phyloP scores from a whole-genome alignment of 768 basidiomycete species.

The Tulasnella sp. region DNA sequence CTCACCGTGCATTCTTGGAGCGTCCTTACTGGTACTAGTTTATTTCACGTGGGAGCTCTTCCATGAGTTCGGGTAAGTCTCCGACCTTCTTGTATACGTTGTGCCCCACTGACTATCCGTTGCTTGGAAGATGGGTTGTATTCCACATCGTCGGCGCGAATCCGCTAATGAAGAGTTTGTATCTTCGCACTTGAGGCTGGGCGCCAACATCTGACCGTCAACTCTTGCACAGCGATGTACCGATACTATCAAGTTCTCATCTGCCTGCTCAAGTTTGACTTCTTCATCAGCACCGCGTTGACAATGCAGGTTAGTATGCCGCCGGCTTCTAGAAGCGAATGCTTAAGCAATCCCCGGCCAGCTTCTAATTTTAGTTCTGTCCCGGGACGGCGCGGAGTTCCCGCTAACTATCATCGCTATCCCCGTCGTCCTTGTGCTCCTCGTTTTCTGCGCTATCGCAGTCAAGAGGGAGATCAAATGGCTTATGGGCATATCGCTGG shows the following conservation, averaged over 20 bases:
- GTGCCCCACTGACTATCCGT: slow-evolving; percentile 9
- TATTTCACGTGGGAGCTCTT: slow-evolving; percentile 63
- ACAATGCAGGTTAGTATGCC: slow-evolving; percentile 58
- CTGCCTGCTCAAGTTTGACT: slow-evolving; percentile 80
- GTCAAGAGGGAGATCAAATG: slow-evolving; percentile 71
- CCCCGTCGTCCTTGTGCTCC: slow-evolving; percentile 57
- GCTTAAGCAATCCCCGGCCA: slow-evolving; percentile 23
- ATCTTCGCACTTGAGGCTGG: no score
- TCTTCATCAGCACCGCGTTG: slow-evolving; percentile 76
- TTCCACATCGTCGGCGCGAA: slow-evolving; percentile 61
- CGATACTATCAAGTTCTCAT: slow-evolving; percentile 80
- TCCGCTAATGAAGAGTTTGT: slow-evolving; percentile 67
- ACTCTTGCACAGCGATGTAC: slow-evolving; percentile 61
- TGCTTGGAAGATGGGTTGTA: slow-evolving; percentile 61
- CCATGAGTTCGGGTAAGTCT: slow-evolving; percentile 65
- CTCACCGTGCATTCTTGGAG: slow-evolving; percentile 54
- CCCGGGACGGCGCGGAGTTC: slow-evolving; percentile 55
- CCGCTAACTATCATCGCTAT: slow-evolving; percentile 73
- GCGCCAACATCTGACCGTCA: slow-evolving; percentile 7
- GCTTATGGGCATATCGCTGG: slow-evolving; percentile 30
- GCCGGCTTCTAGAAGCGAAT: not conserved
- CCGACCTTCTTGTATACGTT: not conserved
- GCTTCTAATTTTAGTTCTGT: slow-evolving; percentile 71
- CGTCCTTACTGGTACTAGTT: slow-evolving; percentile 51
- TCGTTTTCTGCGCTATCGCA: slow-evolving; percentile 53